Conservation (phyloP, 495 filamentous ascomycete species). For the Durotheca rogersii region DNA sequence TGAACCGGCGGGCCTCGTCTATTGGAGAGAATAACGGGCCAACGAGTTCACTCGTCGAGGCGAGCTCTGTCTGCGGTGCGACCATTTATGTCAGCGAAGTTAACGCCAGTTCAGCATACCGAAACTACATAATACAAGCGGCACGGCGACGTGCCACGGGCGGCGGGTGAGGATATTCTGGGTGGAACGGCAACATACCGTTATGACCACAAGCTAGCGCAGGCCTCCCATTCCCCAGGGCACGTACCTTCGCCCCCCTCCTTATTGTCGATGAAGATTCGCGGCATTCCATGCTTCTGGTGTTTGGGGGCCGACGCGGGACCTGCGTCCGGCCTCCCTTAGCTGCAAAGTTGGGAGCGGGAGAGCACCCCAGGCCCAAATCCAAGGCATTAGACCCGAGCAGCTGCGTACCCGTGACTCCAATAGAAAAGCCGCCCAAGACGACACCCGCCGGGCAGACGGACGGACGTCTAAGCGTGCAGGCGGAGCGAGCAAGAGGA, state of each 20-base stretch:
- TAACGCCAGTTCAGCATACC: conserved; percentile 22
- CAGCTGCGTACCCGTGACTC: background rate
- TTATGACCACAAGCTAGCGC: no score
- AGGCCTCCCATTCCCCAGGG: conserved; percentile 21
- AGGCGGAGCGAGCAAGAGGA: background rate
- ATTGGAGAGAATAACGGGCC: conserved; percentile 4
- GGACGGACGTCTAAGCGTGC: no score
- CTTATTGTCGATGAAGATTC: conserved; percentile 20
- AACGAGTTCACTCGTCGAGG: conserved; percentile 28
- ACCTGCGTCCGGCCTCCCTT: conserved; percentile 16
- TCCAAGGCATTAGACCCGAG: background rate
- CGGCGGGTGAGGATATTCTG: conserved; percentile 13
- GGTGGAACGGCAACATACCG: conserved; percentile 28
- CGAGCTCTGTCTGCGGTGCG: conserved; percentile 28
- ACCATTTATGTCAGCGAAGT: conserved; percentile 22
- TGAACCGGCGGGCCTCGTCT: background rate
- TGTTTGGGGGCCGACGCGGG: conserved; percentile 8
- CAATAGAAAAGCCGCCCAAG: background rate
- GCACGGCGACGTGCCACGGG: conserved; percentile 15
- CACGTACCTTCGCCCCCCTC: conserved; percentile 20
- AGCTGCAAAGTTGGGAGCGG: background rate
- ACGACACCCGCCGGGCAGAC: background rate
- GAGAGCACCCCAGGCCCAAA: background rate
- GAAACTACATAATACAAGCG: conserved; percentile 23
- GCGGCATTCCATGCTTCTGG: conserved; percentile 22